Evolutionary conservation across 2,329 filamentous ascomycete genomes (phyloP), one percentile per base, ranked within the genome.

Genomic region (Raffaelea arxii): DNA sequence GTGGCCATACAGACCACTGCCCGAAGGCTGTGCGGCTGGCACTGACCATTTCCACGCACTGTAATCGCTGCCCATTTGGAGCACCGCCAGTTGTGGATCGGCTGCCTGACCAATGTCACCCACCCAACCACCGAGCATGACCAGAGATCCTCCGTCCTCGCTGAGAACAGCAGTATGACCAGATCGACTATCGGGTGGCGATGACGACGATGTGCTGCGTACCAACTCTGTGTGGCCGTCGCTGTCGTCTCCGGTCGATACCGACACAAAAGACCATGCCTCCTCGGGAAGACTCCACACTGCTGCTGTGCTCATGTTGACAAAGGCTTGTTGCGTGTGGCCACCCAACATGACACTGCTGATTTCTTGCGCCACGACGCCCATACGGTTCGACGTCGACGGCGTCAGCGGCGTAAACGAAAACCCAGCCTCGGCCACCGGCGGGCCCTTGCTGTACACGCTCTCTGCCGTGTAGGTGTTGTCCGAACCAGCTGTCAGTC

Each of bases 231-330:
- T 45, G 7, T 32, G 43, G 14, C 41, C 32, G 19, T 12, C 27
- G 44, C 46, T 37, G 51, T 43, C 37, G n/a, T 5, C 19, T 7
- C 37, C 9, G 9, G 71, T 66, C 4, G 68, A 63, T n/a, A 90
- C 78, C 1, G 74, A 70, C 23, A 94, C 69, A 60, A 91, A 96
- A 24, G 79, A 83, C 91, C 91, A 97, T 45, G 77, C 82, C 58
- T 89, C 81, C 57, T 94, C 84, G 0, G 91, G 91, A 6, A 96
- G 69, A 46, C 81, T 90, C 72, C 90, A 95, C 2, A 96, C 69
- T 0, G 89, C 91, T 1, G 91, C 78, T 38, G 88, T 86, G 47
- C 87, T 94, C 84, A 94, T 96, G 62, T 96, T 94, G 66, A 96
- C 82, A 59, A 95, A 96, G 0, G 89, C 90, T 16, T 70, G 65